Conservation (phyloP, 139 green algal species). For the Coelastrella sp. region DNA sequence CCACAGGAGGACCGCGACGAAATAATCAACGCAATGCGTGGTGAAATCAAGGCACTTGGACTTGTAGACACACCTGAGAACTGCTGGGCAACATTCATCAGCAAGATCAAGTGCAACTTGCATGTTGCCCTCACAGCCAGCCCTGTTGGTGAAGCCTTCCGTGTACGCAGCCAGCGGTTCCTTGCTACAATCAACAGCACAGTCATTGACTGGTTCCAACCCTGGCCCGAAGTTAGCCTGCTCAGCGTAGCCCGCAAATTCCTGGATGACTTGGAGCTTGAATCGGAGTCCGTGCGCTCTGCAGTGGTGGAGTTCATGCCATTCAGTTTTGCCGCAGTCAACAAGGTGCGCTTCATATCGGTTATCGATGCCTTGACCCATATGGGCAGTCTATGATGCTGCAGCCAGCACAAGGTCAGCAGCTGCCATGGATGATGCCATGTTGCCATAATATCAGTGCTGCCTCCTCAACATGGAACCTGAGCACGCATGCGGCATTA, state of each 20-base stretch:
- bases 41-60: slow-evolving; percentile 84
- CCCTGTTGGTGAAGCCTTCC: slow-evolving; percentile 91
- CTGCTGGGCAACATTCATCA: slow-evolving; percentile 88
- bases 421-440: not conserved
- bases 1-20: slow-evolving; percentile 88
- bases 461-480: not conserved
- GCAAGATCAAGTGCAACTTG: slow-evolving; percentile 81
- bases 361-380: not conserved
- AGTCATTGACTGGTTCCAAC: slow-evolving; percentile 89
- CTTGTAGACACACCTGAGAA: slow-evolving; percentile 87
- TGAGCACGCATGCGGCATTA: no score
- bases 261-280: slow-evolving; percentile 78
- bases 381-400: not conserved
- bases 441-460: not conserved
- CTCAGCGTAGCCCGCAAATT: slow-evolving; percentile 87
- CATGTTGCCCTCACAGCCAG: slow-evolving; percentile 91
- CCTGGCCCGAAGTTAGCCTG: slow-evolving; percentile 83
- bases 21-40: slow-evolving; percentile 87
- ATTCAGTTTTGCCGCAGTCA: slow-evolving; percentile 85
- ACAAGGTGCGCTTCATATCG: slow-evolving; percentile 52
- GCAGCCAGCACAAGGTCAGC: no score
- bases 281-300: slow-evolving; percentile 65
- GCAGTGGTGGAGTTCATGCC: slow-evolving; percentile 91
- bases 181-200: slow-evolving; percentile 90
- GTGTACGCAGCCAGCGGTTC: slow-evolving; percentile 87